phyloP scores from a whole-genome alignment of 306 rosid species.

The Vigna angularis region DNA sequence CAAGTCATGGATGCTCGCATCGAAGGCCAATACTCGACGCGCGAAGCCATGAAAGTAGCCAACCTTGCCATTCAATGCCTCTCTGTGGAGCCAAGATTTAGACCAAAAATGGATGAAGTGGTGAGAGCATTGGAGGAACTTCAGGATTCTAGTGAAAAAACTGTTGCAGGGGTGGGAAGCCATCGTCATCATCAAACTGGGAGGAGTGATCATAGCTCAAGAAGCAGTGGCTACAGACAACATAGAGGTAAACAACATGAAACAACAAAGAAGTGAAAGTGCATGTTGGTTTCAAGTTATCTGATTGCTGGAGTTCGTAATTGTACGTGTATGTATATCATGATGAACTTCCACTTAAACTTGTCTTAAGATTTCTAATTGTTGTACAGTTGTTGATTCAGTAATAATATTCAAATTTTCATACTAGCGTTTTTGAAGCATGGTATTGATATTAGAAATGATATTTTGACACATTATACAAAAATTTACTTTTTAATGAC shows the following conservation, averaged over 20 bases:
- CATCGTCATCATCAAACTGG: constrained; percentile 40
- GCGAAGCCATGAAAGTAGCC: constrained; percentile 68
- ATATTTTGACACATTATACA: too few species aligned
- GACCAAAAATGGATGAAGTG: constrained; percentile 84
- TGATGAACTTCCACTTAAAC: constrained; percentile 31
- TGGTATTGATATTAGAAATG: too few species aligned
- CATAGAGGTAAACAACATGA: constrained; percentile 46
- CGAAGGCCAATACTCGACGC: constrained; percentile 74
- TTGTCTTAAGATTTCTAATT: constrained; percentile 33
- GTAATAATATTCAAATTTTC: too few species aligned
- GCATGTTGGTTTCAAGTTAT: constrained; percentile 6
- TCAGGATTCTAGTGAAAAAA: constrained; percentile 52
- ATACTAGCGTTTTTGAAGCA: too few species aligned
- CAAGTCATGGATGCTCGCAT: constrained; percentile 83
- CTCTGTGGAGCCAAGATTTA: constrained; percentile 68
- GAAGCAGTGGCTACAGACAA: constrained; percentile 43
- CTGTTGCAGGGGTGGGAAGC: constrained; percentile 37
- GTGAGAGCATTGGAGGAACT: constrained; percentile 75
- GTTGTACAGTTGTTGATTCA: constrained; percentile 58
- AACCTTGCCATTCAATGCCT: constrained; percentile 76
- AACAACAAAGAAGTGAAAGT: constrained; percentile 27
- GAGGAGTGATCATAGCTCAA: constrained; percentile 46
- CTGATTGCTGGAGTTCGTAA: constrained; percentile 43
- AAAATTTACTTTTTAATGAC: too few species aligned
- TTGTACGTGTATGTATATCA: constrained; percentile 39